Percentiles rank a stretch among this genome's conserved stretches.
Evolutionary conservation across 2,329 filamentous ascomycete genomes (phyloP).

Genomic region (Beauveria bassiana): DNA sequence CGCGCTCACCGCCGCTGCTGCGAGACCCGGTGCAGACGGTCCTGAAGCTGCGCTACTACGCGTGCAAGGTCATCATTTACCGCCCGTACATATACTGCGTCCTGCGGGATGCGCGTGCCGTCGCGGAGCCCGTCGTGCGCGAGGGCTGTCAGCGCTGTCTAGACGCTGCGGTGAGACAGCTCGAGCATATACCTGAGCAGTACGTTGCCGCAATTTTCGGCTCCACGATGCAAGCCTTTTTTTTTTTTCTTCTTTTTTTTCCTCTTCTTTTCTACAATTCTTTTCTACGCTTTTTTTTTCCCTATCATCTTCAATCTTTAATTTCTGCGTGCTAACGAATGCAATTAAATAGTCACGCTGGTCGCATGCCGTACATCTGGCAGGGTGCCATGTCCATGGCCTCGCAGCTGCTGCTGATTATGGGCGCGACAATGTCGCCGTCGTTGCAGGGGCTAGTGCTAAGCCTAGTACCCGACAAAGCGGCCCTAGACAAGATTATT

Average conservation of each 20-base stretch:
- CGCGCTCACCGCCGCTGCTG: conserved; percentile 51
- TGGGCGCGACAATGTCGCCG: conserved; percentile 77
- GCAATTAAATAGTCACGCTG: conserved; percentile 51
- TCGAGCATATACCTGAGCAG: conserved; percentile 73
- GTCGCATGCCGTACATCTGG: conserved; percentile 80
- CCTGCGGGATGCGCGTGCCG: conserved; percentile 66
- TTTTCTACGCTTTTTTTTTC: not conserved
- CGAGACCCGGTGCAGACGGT: conserved; percentile 72
- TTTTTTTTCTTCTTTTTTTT: not conserved
- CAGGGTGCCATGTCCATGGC: conserved; percentile 78
- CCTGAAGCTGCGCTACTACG: conserved; percentile 71
- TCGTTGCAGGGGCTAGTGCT: conserved; percentile 60
- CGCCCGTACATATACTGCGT: conserved; percentile 76
- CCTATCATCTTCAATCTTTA: too few species aligned
- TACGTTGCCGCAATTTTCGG: conserved; percentile 33
- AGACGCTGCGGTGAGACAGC: conserved; percentile 69
- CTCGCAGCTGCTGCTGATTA: conserved; percentile 71
- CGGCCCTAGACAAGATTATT: conserved; percentile 67
- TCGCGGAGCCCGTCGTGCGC: conserved; percentile 62
- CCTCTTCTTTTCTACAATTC: too few species aligned
- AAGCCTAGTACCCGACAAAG: conserved; percentile 45
- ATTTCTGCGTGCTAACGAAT: not conserved
- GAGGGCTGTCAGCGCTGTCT: conserved; percentile 76
- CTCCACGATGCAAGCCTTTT: not conserved
- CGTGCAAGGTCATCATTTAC: conserved; percentile 80